These are phyloP conservation scores for Fusarium sp. DNA, from an alignment of 2,329 filamentous ascomycete species.

Conservation along the genomic window DNA sequence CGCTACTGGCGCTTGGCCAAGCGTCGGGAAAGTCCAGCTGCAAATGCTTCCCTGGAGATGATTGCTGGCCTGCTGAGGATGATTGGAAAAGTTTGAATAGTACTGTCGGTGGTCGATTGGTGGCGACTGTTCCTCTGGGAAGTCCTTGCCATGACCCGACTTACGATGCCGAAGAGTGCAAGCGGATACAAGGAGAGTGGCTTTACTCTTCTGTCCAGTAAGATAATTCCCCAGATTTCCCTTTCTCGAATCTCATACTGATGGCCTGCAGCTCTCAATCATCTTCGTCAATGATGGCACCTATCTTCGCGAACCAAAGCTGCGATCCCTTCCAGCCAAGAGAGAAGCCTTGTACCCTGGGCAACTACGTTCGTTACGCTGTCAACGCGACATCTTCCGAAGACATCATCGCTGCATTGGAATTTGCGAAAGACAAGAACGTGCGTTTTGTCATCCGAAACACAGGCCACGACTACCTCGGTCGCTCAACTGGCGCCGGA, in stretches of 20 bases:
- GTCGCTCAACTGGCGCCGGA: constrained; percentile 67
- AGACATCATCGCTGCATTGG: constrained; percentile 49
- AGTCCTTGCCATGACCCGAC: constrained; percentile 60
- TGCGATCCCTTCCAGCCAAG: constrained; percentile 53
- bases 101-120: constrained; percentile 61
- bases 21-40: not conserved
- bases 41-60: constrained; percentile 56
- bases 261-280: constrained; percentile 27
- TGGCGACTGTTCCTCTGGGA: constrained; percentile 63
- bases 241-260: accelerated
- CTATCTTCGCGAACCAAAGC: constrained; percentile 54
- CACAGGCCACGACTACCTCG: constrained; percentile 66
- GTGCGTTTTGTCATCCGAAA: constrained; percentile 63
- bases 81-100: constrained; percentile 62
- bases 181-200: constrained; percentile 58
- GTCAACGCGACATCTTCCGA: constrained; percentile 49
- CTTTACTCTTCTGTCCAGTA: constrained; percentile 58
- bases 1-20: not conserved
- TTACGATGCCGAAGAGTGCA: constrained; percentile 60
- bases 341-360: constrained; percentile 54
- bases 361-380: constrained; percentile 57
- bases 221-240: constrained; percentile 5
- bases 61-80: constrained; percentile 61
- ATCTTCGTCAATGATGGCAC: constrained; percentile 49
- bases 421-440: constrained; percentile 50